Conservation (phyloP, 768 basidiomycete species). For the Psilocybe azurescens region DNA sequence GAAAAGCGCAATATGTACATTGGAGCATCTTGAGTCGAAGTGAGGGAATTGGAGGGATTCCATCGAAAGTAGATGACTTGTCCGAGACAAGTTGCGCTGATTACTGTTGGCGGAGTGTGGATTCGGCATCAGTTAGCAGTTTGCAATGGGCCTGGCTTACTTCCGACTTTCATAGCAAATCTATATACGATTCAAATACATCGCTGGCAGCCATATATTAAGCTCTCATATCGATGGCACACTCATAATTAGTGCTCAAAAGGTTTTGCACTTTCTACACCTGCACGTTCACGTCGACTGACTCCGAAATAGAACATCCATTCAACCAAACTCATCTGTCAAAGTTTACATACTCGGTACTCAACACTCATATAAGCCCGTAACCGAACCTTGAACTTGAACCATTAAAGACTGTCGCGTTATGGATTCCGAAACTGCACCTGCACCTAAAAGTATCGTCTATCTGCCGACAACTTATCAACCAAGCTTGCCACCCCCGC, state of each 20-base stretch:
- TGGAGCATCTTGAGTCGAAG: slow-evolving; percentile 43
- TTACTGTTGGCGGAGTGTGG: not conserved
- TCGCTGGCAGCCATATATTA: not conserved
- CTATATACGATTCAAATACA: not conserved
- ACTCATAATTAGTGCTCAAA: not conserved
- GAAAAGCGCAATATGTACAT: slow-evolving; percentile 67
- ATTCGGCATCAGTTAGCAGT: not conserved
- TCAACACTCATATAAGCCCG: not conserved
- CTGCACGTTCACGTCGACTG: not conserved
- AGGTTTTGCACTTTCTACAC: not conserved
- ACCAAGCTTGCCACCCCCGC: slow-evolving; percentile 29
- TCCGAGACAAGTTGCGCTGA: not conserved
- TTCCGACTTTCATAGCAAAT: not conserved
- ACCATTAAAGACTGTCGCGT: not conserved
- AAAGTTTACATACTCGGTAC: too few relatives aligned
- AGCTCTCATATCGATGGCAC: not conserved
- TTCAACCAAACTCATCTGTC: not conserved
- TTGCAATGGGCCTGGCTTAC: not conserved
- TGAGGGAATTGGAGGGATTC: slow-evolving; percentile 62
- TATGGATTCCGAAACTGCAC: slow-evolving; percentile 6
- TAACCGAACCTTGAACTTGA: not conserved
- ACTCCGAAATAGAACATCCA: not conserved
- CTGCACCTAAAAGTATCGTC: slow-evolving; percentile 9
- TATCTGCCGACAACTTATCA: slow-evolving; percentile 30
- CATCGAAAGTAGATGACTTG: slow-evolving; percentile 40